Base-by-base conservation (phyloP, 371 early-diverging fungal genomes). In the Actinomortierella wolfii region DNA sequence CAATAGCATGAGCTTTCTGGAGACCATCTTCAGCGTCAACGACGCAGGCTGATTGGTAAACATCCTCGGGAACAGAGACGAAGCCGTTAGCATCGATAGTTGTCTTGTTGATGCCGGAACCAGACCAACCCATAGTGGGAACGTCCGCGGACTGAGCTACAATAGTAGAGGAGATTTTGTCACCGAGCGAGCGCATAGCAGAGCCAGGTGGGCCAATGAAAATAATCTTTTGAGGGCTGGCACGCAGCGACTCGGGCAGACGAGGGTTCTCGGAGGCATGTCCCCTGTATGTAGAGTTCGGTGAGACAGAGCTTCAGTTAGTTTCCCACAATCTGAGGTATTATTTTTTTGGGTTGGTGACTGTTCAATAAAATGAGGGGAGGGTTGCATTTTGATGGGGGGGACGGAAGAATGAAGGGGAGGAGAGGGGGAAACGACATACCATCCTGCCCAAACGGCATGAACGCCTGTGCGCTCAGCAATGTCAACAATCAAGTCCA, bases 191-290 rank as follows among this genome's bases (percentile, higher is more conserved):
- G 57, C 94, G 87, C 99, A 99, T 99, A 49, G 98, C 95, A n/a
- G 92, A 91, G n/a, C 94, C 91, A 13, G 96, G 95, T 24, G 99
- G 99, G 56, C 99, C 99, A 58, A 99, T 97, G 73, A 99, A 99
- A 49, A 95, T 89, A 68, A 95, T 87, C 56, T 85, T 87, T 67
- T 87, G 76, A 74, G 90, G 89, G 60, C 88, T 86, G 54, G 85
- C 86, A 44, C 89, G 83, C 20, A 98, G 89, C 68, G 89, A 86
- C 77, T 97, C 97, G 56, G 98, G 96, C 51, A 99, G 84, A 56
- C 88, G 81, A 56, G 98, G 98, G 78, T 99, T 97, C 79, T 99
- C 99, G 24, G 98, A 98, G 40, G 99, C 97, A 76, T 99, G 98
- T 57, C 99, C 99, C 99, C 99, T 98, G 59, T 88, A 89, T 26